These are phyloP conservation scores for Aspergillus alliaceus DNA, from an alignment of 2,329 filamentous ascomycete species.

Conservation along the genomic window DNA sequence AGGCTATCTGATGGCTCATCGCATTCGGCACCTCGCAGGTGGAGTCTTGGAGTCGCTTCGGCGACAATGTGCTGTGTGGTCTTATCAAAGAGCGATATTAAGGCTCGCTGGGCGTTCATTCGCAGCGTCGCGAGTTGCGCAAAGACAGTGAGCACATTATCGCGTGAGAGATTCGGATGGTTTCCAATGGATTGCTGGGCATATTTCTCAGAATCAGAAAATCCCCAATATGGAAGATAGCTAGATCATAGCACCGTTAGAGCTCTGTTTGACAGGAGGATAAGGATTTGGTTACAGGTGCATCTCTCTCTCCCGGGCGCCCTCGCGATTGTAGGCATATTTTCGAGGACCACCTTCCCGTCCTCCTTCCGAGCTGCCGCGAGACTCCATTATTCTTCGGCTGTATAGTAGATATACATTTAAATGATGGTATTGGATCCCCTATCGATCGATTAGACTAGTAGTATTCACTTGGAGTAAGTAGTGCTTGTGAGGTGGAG, in stretches of 20 bases:
- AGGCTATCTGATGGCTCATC: constrained; percentile 11
- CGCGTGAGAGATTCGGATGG: constrained; percentile 17
- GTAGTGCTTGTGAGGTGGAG: too few relatives aligned
- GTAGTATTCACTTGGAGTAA: too few relatives aligned
- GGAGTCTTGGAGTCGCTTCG: constrained; percentile 23
- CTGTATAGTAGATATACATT: too few relatives aligned
- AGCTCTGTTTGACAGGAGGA: neutral
- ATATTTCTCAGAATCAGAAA: constrained; percentile 18
- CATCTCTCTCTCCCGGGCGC: constrained; percentile 21
- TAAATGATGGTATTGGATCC: too few relatives aligned
- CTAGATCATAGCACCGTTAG: constrained; percentile 1
- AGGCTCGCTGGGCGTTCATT: constrained; percentile 20
- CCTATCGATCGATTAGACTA: too few relatives aligned
- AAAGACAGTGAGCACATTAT: constrained; percentile 25
- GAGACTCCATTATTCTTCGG: neutral
- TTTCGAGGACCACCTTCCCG: constrained; percentile 14
- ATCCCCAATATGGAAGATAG: constrained; percentile 22
- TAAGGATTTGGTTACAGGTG: constrained; percentile 10
- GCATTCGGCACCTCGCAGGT: constrained; percentile 8
- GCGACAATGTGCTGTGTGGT: constrained; percentile 28
- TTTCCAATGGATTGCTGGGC: constrained; percentile 15
- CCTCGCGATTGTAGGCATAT: constrained; percentile 21
- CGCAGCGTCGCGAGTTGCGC: constrained; percentile 29
- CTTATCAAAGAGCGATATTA: constrained; percentile 30
- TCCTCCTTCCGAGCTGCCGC: neutral